Percentiles rank a stretch among this genome's conserved stretches.
Evolutionary conservation across 2,329 filamentous ascomycete genomes (phyloP).

Genomic region (Trichoderma sp.): DNA sequence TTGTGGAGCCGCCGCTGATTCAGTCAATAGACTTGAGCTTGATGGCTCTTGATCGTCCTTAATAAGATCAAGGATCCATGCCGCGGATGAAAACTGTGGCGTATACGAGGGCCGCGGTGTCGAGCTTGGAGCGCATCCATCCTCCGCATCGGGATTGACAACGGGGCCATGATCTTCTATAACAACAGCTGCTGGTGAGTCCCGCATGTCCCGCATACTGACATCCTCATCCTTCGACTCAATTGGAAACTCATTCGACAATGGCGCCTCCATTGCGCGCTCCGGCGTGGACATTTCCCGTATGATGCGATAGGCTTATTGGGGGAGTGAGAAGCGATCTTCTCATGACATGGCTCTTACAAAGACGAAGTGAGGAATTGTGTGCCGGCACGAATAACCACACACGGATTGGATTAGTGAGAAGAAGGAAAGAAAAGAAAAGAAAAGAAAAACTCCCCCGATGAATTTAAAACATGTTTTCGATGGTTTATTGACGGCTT

Average conservation of each 20-base stretch:
- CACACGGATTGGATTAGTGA: background rate
- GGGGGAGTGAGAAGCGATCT: background rate
- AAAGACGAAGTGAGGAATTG: background rate
- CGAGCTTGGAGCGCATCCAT: background rate
- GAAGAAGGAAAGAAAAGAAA: background rate
- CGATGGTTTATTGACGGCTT: background rate
- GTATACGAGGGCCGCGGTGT: slow-evolving; percentile 25
- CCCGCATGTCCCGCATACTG: background rate
- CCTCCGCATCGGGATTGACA: background rate
- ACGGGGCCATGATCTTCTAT: background rate
- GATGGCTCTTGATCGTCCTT: slow-evolving; percentile 15
- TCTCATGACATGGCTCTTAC: slow-evolving; percentile 3
- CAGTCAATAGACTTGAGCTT: background rate
- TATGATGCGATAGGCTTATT: background rate
- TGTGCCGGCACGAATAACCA: background rate
- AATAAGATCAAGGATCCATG: slow-evolving; percentile 31
- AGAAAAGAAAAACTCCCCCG: background rate
- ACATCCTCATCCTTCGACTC: background rate
- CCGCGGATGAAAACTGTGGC: slow-evolving; percentile 31
- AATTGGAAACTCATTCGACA: background rate
- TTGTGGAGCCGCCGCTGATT: background rate
- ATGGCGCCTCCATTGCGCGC: background rate
- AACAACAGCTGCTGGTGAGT: background rate
- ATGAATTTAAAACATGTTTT: background rate
- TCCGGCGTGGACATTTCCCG: background rate